A percentile compares a stretch with the other conserved stretches of the same genome.
These are phyloP conservation scores for Fraxinus anomala DNA, from an alignment of 257 asterid species.

Conservation along the genomic window DNA sequence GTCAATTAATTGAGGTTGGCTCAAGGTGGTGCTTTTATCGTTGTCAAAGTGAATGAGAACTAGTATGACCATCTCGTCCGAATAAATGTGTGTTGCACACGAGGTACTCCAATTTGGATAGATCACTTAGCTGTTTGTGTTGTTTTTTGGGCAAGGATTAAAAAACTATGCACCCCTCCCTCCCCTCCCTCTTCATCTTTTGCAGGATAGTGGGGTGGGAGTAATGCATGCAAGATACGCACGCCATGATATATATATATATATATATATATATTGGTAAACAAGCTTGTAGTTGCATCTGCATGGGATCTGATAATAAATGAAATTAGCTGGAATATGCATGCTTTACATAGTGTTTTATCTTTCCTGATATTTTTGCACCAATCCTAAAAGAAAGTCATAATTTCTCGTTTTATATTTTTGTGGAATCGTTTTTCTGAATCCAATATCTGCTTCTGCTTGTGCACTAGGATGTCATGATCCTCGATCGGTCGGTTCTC, in stretches of 20 bases:
- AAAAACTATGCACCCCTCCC: neutral
- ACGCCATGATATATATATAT: too few species aligned
- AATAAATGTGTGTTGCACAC: neutral
- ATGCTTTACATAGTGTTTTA: neutral
- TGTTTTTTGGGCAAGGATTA: neutral
- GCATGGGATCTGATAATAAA: neutral
- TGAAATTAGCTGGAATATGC: neutral
- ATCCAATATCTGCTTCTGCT: slow-evolving; percentile 8
- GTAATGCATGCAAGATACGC: neutral
- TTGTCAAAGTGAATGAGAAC: neutral
- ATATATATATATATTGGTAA: neutral
- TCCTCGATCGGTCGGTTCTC: slow-evolving; percentile 56
- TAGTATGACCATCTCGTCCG: neutral
- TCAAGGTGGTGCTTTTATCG: neutral
- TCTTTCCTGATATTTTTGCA: neutral
- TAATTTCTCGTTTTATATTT: neutral
- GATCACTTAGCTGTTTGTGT: neutral
- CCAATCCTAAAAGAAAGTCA: neutral
- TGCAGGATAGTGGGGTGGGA: neutral
- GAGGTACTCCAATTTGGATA: neutral
- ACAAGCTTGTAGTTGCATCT: neutral
- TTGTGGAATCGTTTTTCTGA: slow-evolving; percentile 6
- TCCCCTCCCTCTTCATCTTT: too few species aligned
- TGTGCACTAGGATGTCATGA: slow-evolving; percentile 50
- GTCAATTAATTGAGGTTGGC: neutral